Percentiles rank a stretch among this genome's conserved stretches.
Evolutionary conservation across 2,329 filamentous ascomycete species (phyloP).

Genomic region (Corniculantispora saksenae): DNA sequence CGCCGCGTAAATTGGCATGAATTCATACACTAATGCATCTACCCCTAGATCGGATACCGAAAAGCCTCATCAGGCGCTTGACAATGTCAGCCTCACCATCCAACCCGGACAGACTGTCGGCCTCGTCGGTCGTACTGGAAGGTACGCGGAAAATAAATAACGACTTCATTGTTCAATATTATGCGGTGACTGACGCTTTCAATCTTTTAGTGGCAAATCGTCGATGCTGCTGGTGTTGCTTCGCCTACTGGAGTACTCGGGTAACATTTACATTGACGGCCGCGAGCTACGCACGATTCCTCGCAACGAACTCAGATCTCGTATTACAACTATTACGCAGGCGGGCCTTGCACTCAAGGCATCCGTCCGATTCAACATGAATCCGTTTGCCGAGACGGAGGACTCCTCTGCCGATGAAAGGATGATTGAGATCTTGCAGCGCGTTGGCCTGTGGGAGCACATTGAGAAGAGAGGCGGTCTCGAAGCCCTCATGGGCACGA

Average conservation of each 20-base stretch:
- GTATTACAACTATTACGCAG: constrained; percentile 12
- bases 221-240: constrained; percentile 6
- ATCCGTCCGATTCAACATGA: constrained; percentile 7
- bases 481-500: not conserved
- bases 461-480: not conserved
- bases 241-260: constrained; percentile 5
- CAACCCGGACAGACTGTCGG: constrained; percentile 2
- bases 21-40: not conserved
- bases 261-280: constrained; percentile 12
- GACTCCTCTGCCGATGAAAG: constrained; percentile 2
- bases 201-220: constrained; percentile 2
- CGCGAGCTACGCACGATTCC: constrained; percentile 3
- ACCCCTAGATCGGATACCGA: not conserved
- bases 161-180: too few species aligned
- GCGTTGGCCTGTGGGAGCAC: constrained; percentile 8
- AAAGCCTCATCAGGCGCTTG: constrained; percentile 2
- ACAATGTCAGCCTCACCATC: not conserved
- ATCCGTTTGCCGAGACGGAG: not conserved
- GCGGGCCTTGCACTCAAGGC: not conserved
- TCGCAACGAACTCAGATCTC: not conserved
- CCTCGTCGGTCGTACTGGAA: constrained; percentile 9
- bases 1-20: not conserved
- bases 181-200: too few species aligned
- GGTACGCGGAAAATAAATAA: not conserved
- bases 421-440: not conserved